Conservation (phyloP, 2,329 filamentous ascomycete genomes). For the Bipolaris victoriae region DNA sequence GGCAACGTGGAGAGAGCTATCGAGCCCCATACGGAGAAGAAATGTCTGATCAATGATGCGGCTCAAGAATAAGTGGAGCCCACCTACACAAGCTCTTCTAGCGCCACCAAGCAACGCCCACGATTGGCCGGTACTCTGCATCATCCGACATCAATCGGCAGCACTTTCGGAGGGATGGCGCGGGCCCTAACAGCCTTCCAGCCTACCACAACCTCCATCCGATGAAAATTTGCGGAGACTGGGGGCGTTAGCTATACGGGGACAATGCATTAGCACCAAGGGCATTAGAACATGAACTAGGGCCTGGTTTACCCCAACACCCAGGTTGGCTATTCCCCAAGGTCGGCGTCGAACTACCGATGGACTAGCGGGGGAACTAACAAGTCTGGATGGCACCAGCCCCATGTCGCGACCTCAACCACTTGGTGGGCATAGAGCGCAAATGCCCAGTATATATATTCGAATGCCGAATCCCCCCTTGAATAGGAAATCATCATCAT, state of each 20-base stretch:
- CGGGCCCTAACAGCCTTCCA: slow-evolving; percentile 16
- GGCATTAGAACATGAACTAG: background rate
- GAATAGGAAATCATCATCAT: slow-evolving; percentile 18
- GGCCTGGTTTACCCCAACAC: slow-evolving; percentile 13
- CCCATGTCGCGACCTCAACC: slow-evolving; percentile 22
- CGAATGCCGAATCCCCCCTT: slow-evolving; percentile 14
- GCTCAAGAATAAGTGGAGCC: slow-evolving; percentile 35
- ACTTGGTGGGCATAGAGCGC: slow-evolving; percentile 8
- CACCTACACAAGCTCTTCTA: slow-evolving; percentile 8
- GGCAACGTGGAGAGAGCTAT: slow-evolving; percentile 29
- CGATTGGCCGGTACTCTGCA: slow-evolving; percentile 22
- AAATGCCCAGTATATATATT: slow-evolving; percentile 33
- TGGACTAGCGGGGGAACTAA: slow-evolving; percentile 16
- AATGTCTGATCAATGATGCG: slow-evolving; percentile 26
- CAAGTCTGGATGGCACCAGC: slow-evolving; percentile 34
- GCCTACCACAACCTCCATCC: slow-evolving; percentile 17
- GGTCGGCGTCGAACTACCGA: slow-evolving; percentile 24
- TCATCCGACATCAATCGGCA: slow-evolving; percentile 20
- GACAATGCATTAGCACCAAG: slow-evolving; percentile 20
- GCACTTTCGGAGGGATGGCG: slow-evolving; percentile 25
- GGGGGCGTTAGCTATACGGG: slow-evolving; percentile 23
- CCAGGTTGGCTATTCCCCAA: slow-evolving; percentile 16
- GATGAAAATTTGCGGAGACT: slow-evolving; percentile 27
- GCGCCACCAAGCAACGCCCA: background rate
- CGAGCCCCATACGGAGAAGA: slow-evolving; percentile 20